A percentile compares a stretch with the other conserved stretches of the same genome.
phyloP scores from a whole-genome alignment of 495 filamentous ascomycete species.

The Hypoxylon perforatum region DNA sequence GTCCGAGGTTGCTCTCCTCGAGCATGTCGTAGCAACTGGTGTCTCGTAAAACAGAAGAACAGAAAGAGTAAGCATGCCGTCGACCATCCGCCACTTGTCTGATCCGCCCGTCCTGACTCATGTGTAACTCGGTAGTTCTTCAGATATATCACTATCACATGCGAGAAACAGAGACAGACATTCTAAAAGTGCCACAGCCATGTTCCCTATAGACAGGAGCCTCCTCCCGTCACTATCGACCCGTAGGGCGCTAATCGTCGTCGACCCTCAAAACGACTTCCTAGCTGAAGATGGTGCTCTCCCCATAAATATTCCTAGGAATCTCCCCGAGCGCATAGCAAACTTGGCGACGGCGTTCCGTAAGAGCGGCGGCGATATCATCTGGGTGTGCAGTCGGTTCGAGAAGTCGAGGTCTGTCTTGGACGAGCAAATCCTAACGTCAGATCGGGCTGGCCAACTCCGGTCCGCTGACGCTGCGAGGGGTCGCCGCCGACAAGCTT shows the following conservation, averaged over 20 bases:
- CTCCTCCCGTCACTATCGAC: constrained; percentile 66
- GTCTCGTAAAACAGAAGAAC: background rate
- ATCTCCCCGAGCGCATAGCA: constrained; percentile 74
- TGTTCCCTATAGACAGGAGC: constrained; percentile 61
- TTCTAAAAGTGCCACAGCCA: constrained; percentile 36
- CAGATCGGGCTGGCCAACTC: constrained; percentile 39
- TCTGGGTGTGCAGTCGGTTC: constrained; percentile 88
- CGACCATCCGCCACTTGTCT: background rate
- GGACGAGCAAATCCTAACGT: constrained; percentile 60
- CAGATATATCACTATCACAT: constrained; percentile 15
- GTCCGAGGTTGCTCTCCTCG: constrained; percentile 16
- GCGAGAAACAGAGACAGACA: background rate
- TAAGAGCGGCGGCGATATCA: constrained; percentile 73
- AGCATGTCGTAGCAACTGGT: constrained; percentile 33
- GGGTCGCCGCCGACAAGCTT: constrained; percentile 35
- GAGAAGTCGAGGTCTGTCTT: constrained; percentile 67
- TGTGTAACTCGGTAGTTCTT: constrained; percentile 17
- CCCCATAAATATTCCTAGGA: constrained; percentile 69
- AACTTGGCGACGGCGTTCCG: constrained; percentile 79
- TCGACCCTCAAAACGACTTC: constrained; percentile 96
- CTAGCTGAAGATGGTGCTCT: constrained; percentile 75
- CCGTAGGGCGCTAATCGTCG: constrained; percentile 82
- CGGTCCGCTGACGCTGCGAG: constrained; percentile 28
- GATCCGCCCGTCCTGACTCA: constrained; percentile 12
- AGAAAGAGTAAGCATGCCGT: constrained; percentile 23